Evolutionary conservation across 345 rosid genomes (phyloP).

Genomic region (Punica granatum): DNA sequence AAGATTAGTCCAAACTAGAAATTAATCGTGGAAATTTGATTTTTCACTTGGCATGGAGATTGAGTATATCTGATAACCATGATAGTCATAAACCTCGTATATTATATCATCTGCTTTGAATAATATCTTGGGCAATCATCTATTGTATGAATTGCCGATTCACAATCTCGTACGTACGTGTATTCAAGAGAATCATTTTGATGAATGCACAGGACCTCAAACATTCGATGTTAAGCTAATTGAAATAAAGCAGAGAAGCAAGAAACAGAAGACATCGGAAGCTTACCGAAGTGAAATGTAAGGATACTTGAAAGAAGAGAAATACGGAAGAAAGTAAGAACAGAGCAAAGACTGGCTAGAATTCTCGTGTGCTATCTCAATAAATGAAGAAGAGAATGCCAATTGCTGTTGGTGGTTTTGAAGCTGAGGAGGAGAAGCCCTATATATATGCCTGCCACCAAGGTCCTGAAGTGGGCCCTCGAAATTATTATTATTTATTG

Average conservation of each 20-base stretch:
- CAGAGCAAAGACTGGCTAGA: not conserved
- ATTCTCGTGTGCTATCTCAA: not conserved
- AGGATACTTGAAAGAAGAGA: too few species aligned
- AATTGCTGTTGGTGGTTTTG: slow-evolving; percentile 22
- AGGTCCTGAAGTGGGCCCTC: slow-evolving; percentile 13
- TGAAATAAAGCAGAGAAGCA: too few species aligned
- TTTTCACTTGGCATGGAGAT: too few species aligned
- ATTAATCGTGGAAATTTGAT: not conserved
- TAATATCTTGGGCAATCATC: not conserved
- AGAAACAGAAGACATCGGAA: too few species aligned
- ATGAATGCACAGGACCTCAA: not conserved
- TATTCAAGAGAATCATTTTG: not conserved
- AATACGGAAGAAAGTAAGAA: not conserved
- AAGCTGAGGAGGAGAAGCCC: slow-evolving; percentile 19
- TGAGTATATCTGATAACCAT: too few species aligned
- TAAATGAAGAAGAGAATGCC: not conserved
- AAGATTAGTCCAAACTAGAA: not conserved
- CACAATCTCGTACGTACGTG: not conserved
- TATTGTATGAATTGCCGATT: not conserved
- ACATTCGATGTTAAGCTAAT: not conserved
- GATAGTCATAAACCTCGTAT: too few species aligned
- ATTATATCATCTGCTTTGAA: not conserved
- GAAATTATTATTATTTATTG: slow-evolving; percentile 4
- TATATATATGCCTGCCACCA: slow-evolving; percentile 28
- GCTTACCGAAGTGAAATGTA: too few species aligned